Evolutionary conservation across 257 asterid species (phyloP).

Genomic region (Solanum dulcamara): DNA sequence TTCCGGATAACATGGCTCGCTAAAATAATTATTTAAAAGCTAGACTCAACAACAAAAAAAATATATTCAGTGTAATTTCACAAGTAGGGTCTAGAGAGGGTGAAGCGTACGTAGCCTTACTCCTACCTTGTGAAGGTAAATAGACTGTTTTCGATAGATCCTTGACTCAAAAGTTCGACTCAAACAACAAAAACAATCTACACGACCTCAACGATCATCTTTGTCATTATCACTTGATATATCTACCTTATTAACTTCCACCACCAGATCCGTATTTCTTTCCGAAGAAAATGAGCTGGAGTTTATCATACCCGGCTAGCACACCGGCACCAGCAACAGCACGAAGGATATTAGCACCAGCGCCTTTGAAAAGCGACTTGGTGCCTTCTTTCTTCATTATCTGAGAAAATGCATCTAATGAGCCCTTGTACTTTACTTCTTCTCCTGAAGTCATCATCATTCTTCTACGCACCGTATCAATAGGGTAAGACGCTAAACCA

Average conservation of each 20-base stretch:
- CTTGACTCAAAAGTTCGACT: not conserved
- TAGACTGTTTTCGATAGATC: too few species aligned
- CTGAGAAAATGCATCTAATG: constrained; percentile 12
- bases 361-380: constrained; percentile 10
- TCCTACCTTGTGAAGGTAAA: too few species aligned
- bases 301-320: constrained; percentile 10
- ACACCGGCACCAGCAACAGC: constrained; percentile 13
- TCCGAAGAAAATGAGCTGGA: constrained; percentile 1
- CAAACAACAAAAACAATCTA: not conserved
- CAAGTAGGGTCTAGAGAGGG: not conserved
- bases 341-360: constrained; percentile 13
- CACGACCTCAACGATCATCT: not conserved
- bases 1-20: not conserved
- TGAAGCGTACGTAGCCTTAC: too few species aligned
- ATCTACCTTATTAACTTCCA: not conserved
- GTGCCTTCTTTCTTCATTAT: constrained; percentile 6
- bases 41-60: not conserved
- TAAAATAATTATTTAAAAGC: not conserved
- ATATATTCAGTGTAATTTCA: not conserved
- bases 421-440: constrained; percentile 4
- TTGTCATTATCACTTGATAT: not conserved
- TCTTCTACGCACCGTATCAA: constrained; percentile 12
- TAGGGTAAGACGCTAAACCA: constrained; percentile 8
- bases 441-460: constrained; percentile 16
- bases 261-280: constrained; percentile 16